phyloP scores from a whole-genome alignment of 164 flowering plant species.

The Saururus chinensis region DNA sequence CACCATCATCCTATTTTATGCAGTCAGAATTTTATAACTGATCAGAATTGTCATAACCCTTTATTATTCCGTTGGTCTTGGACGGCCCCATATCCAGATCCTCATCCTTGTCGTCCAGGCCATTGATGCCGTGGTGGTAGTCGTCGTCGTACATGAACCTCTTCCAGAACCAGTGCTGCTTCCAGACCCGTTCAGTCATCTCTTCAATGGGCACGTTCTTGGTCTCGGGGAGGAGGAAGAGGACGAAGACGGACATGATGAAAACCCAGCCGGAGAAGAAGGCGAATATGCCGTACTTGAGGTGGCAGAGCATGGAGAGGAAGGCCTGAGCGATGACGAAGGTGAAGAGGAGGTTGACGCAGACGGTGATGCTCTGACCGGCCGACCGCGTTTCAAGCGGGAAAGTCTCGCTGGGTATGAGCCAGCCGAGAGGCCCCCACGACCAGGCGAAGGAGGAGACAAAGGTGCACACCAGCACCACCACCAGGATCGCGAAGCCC shows the following conservation, averaged over 20 bases:
- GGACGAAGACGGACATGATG: slow-evolving; percentile 34
- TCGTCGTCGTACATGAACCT: slow-evolving; percentile 23
- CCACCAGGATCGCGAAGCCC: slow-evolving; percentile 23
- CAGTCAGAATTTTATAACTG: slow-evolving; percentile 19
- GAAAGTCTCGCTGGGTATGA: slow-evolving; percentile 53
- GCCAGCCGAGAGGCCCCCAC: slow-evolving; percentile 69
- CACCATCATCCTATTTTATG: no score
- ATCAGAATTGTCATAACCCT: slow-evolving; percentile 29
- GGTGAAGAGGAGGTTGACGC: slow-evolving; percentile 63
- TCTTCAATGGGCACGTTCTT: slow-evolving; percentile 41
- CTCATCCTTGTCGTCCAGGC: background rate
- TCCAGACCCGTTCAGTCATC: slow-evolving; percentile 50
- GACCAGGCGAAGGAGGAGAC: slow-evolving; percentile 59
- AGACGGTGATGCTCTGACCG: slow-evolving; percentile 57
- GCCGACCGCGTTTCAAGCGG: slow-evolving; percentile 51
- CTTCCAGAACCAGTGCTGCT: slow-evolving; percentile 42
- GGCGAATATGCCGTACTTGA: slow-evolving; percentile 56
- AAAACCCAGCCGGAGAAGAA: slow-evolving; percentile 60
- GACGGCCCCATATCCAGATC: background rate
- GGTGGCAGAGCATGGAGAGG: slow-evolving; percentile 56
- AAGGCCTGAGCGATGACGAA: slow-evolving; percentile 68
- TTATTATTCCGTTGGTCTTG: slow-evolving; percentile 10
- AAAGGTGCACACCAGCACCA: slow-evolving; percentile 34
- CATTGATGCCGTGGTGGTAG: background rate
- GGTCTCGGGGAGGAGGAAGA: slow-evolving; percentile 46